Evolutionary conservation across 176 grass and related monocot genomes (phyloP).

Genomic region (Phoenix roebelenii): DNA sequence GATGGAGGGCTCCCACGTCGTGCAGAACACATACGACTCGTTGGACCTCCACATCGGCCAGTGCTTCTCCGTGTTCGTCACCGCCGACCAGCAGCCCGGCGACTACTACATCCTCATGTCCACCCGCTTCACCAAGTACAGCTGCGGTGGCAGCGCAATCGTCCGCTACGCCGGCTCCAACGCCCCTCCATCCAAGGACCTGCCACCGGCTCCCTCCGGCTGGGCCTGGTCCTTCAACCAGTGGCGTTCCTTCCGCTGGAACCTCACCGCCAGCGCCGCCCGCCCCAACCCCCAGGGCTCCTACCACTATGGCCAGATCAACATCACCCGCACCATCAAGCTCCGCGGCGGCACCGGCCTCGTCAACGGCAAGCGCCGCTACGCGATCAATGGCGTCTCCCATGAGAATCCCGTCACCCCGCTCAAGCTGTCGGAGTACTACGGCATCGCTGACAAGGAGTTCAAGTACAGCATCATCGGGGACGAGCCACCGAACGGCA

Average conservation of each 20-base stretch:
- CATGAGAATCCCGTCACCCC: conserved; percentile 7
- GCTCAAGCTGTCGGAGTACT: conserved; percentile 12
- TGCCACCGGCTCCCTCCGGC: background rate
- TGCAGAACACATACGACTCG: conserved; percentile 10
- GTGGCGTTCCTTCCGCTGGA: conserved; percentile 18
- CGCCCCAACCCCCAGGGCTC: conserved; percentile 19
- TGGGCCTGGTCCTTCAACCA: conserved; percentile 17
- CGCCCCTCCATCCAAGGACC: background rate
- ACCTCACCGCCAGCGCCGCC: conserved; percentile 15
- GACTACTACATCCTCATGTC: conserved; percentile 11
- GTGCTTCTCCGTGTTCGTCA: conserved; percentile 10
- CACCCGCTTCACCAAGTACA: conserved; percentile 10
- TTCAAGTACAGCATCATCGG: conserved; percentile 11
- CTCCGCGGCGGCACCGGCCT: background rate
- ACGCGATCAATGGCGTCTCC: conserved; percentile 2
- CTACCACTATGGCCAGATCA: conserved; percentile 11
- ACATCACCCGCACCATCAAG: conserved; percentile 13
- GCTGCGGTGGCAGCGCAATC: background rate
- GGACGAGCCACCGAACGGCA: background rate
- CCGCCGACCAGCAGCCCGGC: background rate
- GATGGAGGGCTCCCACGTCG: conserved; percentile 9
- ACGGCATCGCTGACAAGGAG: background rate
- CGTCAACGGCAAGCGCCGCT: conserved; percentile 4
- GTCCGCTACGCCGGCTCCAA: conserved; percentile 4
- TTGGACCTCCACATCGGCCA: conserved; percentile 9